Evolutionary conservation across 768 basidiomycete species (phyloP).

Genomic region (Suillus placidus): DNA sequence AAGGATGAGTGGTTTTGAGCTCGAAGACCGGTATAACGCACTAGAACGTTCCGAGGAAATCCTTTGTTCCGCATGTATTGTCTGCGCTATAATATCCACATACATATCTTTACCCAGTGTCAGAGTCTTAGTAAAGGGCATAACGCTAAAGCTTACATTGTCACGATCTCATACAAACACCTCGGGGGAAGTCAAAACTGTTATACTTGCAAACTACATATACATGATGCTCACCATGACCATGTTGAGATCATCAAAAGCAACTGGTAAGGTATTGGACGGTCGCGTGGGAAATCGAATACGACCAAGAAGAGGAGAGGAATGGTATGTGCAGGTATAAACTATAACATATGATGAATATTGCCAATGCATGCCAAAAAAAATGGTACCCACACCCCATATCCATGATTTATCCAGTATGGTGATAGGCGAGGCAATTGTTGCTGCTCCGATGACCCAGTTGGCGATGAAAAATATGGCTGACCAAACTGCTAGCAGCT

Average conservation of each 20-base stretch:
- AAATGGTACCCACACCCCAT: constrained; percentile 48
- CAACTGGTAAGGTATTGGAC: constrained; percentile 61
- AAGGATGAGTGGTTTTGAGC: constrained; percentile 11
- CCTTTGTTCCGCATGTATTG: constrained; percentile 46
- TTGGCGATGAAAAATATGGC: constrained; percentile 65
- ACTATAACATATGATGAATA: constrained; percentile 30
- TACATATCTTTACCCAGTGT: constrained; percentile 35
- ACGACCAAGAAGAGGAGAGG: constrained; percentile 67
- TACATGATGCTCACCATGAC: constrained; percentile 52
- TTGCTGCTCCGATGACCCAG: constrained; percentile 64
- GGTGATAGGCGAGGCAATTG: constrained; percentile 46
- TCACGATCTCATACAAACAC: constrained; percentile 62
- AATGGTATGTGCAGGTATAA: constrained; percentile 61
- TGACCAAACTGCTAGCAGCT: constrained; percentile 64
- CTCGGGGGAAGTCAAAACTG: constrained; percentile 33
- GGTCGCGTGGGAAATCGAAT: constrained; percentile 72
- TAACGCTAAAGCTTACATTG: constrained; percentile 36
- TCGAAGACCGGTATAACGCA: constrained; percentile 16
- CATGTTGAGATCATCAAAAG: constrained; percentile 60
- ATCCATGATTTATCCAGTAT: constrained; percentile 63
- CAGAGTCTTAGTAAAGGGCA: constrained; percentile 14
- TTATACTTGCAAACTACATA: constrained; percentile 6
- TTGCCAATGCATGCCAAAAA: not conserved
- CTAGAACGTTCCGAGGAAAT: constrained; percentile 43
- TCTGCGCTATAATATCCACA: constrained; percentile 44